A percentile compares a stretch with the other conserved stretches of the same genome.
Evolutionary conservation across 2,329 filamentous ascomycete species (phyloP).

Genomic region (Talaromyces islandicus): DNA sequence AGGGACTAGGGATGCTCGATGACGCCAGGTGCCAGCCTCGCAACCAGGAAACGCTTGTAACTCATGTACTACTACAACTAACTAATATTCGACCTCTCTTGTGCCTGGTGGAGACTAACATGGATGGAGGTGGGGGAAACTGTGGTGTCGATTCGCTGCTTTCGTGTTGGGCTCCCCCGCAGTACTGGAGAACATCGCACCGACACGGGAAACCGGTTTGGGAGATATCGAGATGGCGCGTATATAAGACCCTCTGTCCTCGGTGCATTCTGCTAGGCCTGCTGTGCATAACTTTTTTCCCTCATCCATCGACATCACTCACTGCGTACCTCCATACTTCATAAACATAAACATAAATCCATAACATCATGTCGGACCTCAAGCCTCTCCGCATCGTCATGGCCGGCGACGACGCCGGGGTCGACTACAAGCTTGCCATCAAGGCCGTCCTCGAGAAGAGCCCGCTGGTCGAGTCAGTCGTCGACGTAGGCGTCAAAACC

Average conservation of each 20-base stretch:
- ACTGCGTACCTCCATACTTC: too few relatives aligned
- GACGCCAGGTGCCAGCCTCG: slow-evolving; percentile 2
- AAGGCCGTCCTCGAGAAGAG: slow-evolving; percentile 65
- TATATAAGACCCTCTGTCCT: neutral
- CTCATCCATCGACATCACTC: neutral
- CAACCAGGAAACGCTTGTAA: neutral
- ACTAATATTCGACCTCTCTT: neutral
- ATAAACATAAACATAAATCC: neutral
- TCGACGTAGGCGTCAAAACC: slow-evolving; percentile 67
- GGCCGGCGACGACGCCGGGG: slow-evolving; percentile 66
- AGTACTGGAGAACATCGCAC: neutral
- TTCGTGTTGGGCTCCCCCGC: neutral
- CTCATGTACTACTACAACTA: neutral
- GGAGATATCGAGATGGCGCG: neutral
- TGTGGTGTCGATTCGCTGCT: neutral
- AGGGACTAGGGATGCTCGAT: slow-evolving; percentile 4
- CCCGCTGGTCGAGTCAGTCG: slow-evolving; percentile 59
- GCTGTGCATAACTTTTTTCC: neutral
- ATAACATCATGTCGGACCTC: slow-evolving; percentile 24
- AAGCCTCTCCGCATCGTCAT: slow-evolving; percentile 54
- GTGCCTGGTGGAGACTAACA: neutral
- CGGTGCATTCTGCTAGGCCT: neutral
- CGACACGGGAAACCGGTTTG: neutral
- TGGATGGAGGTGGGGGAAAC: neutral
- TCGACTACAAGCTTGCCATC: slow-evolving; percentile 72